Evolutionary conservation across 805 yeast genomes (phyloP), one percentile per base, ranked within the genome.

Genomic region (Starmerella cellae): DNA sequence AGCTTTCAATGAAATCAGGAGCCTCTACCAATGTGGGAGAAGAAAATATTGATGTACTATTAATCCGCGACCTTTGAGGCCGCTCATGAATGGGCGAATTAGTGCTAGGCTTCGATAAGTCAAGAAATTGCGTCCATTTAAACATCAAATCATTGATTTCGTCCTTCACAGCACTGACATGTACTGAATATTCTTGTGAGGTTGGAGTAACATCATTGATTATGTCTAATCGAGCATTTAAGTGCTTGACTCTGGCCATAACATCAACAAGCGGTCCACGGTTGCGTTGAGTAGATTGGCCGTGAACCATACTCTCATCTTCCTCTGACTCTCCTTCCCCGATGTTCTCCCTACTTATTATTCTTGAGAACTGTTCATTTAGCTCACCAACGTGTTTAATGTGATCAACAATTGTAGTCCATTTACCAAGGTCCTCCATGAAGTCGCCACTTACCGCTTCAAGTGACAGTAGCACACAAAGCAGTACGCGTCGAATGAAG

Each of bases 401-500:
- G 11, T 52, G 52, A 43, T 55, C 60, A 21, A 50, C 52, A 19
- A 52, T 44, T 42, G 46, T 34, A 22, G 53, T 50, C 60, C 60
- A 47, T 20, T 35, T 20, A 32, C 45, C 47, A 34, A 55, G 48
- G 49, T 47, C 54, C 35, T 38, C 39, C 41, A 49, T 43, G 37
- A 41, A 32, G 8, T 10, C 5, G 24, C 26, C 23, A 4, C 11
- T 23, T 8, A 5, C 18, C 3, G 60, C 41, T 5, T 51, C 41
- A 16, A 63, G 51, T 1, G 74, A 63, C 35, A 71, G 45, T 18
- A 70, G 45, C 31, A 65, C 58, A 53, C 73, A 68, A 2, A 71
- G 54, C 39, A 65, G 53, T 35, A 67, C 63, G n/a, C 70, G 60
- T 41, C 71, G 59, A 34, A 69, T 41, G 24, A 59, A 48, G 27